These are phyloP conservation scores for Abrus precatorius DNA, from an alignment of 306 rosid species.

Conservation along the genomic window DNA sequence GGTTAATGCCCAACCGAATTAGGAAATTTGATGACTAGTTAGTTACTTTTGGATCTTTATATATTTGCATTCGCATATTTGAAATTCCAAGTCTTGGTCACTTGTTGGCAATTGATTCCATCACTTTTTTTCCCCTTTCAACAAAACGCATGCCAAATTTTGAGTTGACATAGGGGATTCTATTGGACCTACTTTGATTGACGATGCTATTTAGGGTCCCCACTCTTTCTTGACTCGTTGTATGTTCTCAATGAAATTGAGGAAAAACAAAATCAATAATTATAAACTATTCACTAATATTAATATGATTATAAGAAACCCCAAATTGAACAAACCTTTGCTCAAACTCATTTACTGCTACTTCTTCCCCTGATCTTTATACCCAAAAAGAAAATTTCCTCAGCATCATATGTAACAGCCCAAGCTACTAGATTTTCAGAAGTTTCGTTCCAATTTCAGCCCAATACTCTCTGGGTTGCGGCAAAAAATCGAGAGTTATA, in stretches of 20 bases:
- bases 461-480: constrained; percentile 30
- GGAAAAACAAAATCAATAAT: too few relatives aligned
- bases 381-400: not conserved
- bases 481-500: too few relatives aligned
- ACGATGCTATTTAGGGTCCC: constrained; percentile 35
- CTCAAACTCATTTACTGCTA: not conserved
- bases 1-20: constrained; percentile 1
- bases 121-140: not conserved
- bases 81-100: not conserved
- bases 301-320: not conserved
- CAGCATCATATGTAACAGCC: not conserved
- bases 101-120: not conserved
- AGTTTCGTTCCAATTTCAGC: not conserved
- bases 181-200: constrained; percentile 30
- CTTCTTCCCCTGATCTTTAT: not conserved
- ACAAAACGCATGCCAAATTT: constrained; percentile 9
- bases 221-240: not conserved
- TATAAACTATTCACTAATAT: too few relatives aligned
- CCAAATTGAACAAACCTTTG: not conserved
- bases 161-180: constrained; percentile 34
- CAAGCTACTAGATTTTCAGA: not conserved
- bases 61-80: not conserved
- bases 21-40: not conserved
- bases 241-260: not conserved
- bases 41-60: constrained; percentile 3